phyloP scores from a whole-genome alignment of 345 rosid species.

The Populus euphratica region DNA sequence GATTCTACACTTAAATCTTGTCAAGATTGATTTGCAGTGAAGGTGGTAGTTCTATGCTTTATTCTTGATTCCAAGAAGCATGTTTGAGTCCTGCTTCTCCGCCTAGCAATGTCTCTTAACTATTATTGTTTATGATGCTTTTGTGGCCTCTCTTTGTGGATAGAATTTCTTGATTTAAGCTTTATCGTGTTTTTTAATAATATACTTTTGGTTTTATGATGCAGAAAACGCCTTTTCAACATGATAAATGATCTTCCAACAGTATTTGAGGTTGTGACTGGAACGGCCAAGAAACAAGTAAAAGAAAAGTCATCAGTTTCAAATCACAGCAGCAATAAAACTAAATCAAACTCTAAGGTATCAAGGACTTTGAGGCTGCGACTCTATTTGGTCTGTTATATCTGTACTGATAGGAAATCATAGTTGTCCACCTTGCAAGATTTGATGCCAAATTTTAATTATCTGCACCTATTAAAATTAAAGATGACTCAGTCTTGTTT shows the following conservation, averaged over 20 bases:
- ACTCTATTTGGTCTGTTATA: not conserved
- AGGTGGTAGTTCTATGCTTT: not conserved
- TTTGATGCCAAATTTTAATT: not conserved
- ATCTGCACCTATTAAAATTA: not conserved
- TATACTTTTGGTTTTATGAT: not conserved
- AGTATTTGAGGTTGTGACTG: constrained; percentile 11
- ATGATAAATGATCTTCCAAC: constrained; percentile 20
- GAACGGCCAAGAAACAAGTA: constrained; percentile 7
- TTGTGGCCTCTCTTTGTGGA: not conserved
- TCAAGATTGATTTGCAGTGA: not conserved
- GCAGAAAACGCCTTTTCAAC: constrained; percentile 21
- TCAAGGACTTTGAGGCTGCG: not conserved
- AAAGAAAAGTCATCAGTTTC: constrained; percentile 7
- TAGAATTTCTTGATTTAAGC: not conserved
- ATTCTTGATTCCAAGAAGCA: not conserved
- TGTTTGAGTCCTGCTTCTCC: not conserved
- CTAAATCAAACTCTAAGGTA: constrained; percentile 14
- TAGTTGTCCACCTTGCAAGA: not conserved
- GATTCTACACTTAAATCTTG: not conserved
- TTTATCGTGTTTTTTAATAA: not conserved
- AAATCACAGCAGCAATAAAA: constrained; percentile 11
- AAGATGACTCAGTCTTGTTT: not conserved
- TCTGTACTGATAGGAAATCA: not conserved
- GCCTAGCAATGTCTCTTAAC: not conserved
- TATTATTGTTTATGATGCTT: not conserved